phyloP scores from a whole-genome alignment of 2,329 filamentous ascomycete genomes.

The Botrytis pseudocinerea region DNA sequence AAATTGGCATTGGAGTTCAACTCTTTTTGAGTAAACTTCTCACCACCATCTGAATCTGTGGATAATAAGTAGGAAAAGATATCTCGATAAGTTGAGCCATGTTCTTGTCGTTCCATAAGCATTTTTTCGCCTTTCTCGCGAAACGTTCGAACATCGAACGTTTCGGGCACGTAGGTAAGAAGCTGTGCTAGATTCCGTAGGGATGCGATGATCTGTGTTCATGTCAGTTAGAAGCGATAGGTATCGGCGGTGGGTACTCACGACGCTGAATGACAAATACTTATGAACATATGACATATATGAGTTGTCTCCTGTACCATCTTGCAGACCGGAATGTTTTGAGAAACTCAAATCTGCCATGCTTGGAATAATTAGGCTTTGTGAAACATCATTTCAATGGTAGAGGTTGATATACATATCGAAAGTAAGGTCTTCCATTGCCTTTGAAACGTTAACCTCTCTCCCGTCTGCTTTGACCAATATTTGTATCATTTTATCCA shows the following conservation, averaged over 20 bases:
- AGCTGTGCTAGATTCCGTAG: slow-evolving; percentile 26
- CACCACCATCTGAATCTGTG: slow-evolving; percentile 17
- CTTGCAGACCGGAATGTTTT: slow-evolving; percentile 27
- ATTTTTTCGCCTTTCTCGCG: slow-evolving; percentile 24
- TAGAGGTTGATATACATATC: slow-evolving; percentile 25
- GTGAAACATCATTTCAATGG: neutral
- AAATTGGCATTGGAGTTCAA: slow-evolving; percentile 29
- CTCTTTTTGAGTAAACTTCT: slow-evolving; percentile 25
- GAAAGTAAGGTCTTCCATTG: slow-evolving; percentile 27
- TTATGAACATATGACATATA: slow-evolving; percentile 30
- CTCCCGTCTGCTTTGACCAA: slow-evolving; percentile 11
- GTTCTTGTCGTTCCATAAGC: slow-evolving; percentile 24
- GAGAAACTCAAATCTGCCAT: slow-evolving; percentile 30
- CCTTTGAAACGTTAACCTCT: slow-evolving; percentile 24
- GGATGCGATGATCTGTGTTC: slow-evolving; percentile 17
- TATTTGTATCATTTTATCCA: slow-evolving; percentile 22
- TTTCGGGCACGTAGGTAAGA: slow-evolving; percentile 24
- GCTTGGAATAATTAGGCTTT: slow-evolving; percentile 15
- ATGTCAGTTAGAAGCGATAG: neutral
- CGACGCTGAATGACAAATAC: slow-evolving; percentile 23
- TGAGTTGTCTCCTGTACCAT: slow-evolving; percentile 25
- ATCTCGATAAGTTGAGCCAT: slow-evolving; percentile 25
- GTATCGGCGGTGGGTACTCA: neutral
- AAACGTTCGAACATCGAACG: slow-evolving; percentile 23
- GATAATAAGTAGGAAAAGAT: slow-evolving; percentile 28